phyloP scores from a whole-genome alignment of 139 green algal genomes.

The Parachlorella kessleri region DNA sequence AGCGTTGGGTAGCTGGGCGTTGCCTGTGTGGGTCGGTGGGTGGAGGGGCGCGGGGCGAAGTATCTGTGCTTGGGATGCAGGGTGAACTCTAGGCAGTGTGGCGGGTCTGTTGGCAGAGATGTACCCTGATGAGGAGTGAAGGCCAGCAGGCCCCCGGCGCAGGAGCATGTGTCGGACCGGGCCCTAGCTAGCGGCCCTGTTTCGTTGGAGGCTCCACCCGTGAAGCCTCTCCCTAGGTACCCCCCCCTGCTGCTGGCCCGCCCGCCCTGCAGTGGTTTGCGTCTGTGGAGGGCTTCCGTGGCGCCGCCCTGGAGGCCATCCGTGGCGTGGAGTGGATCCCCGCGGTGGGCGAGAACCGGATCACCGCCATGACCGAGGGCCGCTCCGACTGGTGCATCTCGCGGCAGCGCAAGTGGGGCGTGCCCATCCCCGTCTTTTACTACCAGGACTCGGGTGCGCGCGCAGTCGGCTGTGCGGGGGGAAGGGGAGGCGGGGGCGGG shows the following conservation, averaged over 20 bases:
- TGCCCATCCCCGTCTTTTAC: conserved; percentile 99
- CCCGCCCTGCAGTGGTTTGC: conserved; percentile 64
- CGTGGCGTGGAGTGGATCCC: conserved; percentile 87
- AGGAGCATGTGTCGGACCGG: too few species aligned
- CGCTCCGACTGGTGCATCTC: conserved; percentile 98
- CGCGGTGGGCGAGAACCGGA: conserved; percentile 71
- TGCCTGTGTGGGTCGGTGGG: background rate
- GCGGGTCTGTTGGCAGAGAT: too few species aligned
- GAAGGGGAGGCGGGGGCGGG: background rate
- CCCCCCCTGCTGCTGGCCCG: background rate
- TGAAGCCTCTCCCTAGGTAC: too few species aligned
- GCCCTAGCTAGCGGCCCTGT: too few species aligned
- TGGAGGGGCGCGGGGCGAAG: too few species aligned
- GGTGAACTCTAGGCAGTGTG: too few species aligned
- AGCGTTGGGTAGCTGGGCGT: background rate
- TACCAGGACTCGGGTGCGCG: conserved; percentile 73
- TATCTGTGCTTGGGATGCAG: too few species aligned
- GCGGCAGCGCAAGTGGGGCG: conserved; percentile 96
- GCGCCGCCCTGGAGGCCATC: conserved; percentile 76
- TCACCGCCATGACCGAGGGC: conserved; percentile 90
- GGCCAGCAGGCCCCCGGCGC: too few species aligned
- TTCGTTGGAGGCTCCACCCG: background rate
- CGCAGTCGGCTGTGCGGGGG: background rate
- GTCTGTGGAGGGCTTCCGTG: conserved; percentile 87
- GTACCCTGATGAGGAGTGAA: too few species aligned